Conservation (phyloP, 495 filamentous ascomycete species). For the Oidiodendron maius region DNA sequence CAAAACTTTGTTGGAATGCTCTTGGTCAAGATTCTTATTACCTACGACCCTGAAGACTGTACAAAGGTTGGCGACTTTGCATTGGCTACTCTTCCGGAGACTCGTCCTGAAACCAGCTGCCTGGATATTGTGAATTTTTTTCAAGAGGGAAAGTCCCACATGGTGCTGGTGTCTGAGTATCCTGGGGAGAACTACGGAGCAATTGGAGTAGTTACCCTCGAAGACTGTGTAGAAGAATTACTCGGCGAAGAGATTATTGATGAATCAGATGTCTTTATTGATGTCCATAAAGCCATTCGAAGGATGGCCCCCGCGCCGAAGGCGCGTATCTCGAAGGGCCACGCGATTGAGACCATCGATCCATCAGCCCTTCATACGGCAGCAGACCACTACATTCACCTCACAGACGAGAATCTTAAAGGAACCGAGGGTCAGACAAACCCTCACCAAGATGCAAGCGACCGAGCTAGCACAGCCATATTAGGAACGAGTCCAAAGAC, state of each 20-base stretch:
- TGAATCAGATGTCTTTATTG: constrained; percentile 87
- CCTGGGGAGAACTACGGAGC: constrained; percentile 87
- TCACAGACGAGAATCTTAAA: constrained; percentile 18
- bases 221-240: constrained; percentile 97
- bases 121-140: constrained; percentile 99
- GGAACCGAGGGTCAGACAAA: neutral
- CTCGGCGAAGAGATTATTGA: constrained; percentile 89
- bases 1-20: constrained; percentile 95
- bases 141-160: constrained; percentile 97
- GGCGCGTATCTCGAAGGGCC: constrained; percentile 19
- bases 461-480: constrained; percentile 4
- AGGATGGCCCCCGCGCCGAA: constrained; percentile 38
- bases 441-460: constrained; percentile 2
- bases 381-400: constrained; percentile 30
- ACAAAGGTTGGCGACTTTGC: constrained; percentile 83
- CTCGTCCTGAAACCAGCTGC: constrained; percentile 88
- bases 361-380: neutral
- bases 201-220: constrained; percentile 87
- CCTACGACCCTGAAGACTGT: constrained; percentile 92
- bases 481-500: constrained; percentile 25
- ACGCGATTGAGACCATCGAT: constrained; percentile 12
- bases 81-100: constrained; percentile 90
- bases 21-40: constrained; percentile 95
- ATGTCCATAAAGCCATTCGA: constrained; percentile 93
- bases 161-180: constrained; percentile 90